A percentile compares a stretch with the other conserved stretches of the same genome.
Evolutionary conservation across 2,329 filamentous ascomycete genomes (phyloP).

Genomic region (Beauveria rudraprayagi): DNA sequence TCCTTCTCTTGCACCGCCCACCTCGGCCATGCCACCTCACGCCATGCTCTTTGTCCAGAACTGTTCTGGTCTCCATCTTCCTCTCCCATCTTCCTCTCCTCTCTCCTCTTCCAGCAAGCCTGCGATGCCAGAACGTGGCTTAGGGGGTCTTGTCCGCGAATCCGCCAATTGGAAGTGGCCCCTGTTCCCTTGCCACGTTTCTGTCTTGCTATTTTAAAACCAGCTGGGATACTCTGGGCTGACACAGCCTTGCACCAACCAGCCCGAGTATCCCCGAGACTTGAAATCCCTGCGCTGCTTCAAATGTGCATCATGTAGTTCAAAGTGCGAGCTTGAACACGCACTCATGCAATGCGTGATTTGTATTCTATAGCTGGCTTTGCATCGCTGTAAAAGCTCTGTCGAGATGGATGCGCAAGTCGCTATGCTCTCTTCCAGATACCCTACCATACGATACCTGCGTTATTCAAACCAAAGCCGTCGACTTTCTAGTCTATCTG

Average conservation of each 20-base stretch:
- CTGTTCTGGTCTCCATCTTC: not conserved
- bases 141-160: no score
- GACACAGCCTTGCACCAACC: not conserved
- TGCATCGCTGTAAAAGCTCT: not conserved
- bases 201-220: not conserved
- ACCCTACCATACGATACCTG: not conserved
- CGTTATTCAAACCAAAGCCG: not conserved
- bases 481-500: not conserved
- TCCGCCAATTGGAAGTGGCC: no score
- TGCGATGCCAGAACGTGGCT: not conserved
- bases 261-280: not conserved
- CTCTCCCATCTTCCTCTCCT: no score
- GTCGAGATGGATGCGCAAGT: not conserved
- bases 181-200: not conserved
- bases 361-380: not conserved
- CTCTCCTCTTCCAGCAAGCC: not conserved
- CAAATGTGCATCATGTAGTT: not conserved
- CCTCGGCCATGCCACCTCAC: not conserved
- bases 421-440: not conserved
- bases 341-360: not conserved
- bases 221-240: not conserved
- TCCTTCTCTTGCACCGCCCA: slow-evolving; percentile 1
- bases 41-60: not conserved
- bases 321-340: not conserved
- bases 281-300: not conserved